Evolutionary conservation across 495 filamentous ascomycete genomes (phyloP).

Genomic region (Cetradonia linearis): DNA sequence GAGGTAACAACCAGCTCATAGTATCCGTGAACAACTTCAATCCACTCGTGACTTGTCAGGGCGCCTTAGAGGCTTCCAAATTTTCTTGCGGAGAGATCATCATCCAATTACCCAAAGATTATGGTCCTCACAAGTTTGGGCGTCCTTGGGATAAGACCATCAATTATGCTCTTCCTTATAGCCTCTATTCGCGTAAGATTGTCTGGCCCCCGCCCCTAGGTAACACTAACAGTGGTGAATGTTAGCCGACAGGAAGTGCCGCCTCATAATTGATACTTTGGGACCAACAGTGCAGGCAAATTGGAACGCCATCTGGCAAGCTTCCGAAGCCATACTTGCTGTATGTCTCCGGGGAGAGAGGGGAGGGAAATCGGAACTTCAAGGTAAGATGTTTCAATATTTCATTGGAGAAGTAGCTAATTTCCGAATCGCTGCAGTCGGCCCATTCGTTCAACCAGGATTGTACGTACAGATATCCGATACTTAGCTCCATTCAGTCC

Average conservation of each 20-base stretch:
- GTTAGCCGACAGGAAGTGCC: not conserved
- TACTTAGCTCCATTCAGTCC: rapidly evolving
- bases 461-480: not conserved
- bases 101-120: not conserved
- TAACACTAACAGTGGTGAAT: not conserved
- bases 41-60: not conserved
- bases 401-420: not conserved
- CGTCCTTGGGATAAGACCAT: not conserved
- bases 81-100: not conserved
- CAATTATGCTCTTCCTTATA: not conserved
- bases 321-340: not conserved
- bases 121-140: not conserved
- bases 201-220: not conserved
- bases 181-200: not conserved
- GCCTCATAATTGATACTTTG: not conserved
- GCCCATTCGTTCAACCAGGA: not conserved
- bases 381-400: not conserved
- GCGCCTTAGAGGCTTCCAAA: not conserved
- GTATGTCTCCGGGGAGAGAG: not conserved
- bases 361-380: not conserved
- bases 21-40: not conserved
- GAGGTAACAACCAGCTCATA: not conserved
- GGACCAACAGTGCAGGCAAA: not conserved
- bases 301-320: constrained; percentile 1
- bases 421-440: not conserved